phyloP scores from a whole-genome alignment of 2,329 filamentous ascomycete species.

The Catunica adiposa region DNA sequence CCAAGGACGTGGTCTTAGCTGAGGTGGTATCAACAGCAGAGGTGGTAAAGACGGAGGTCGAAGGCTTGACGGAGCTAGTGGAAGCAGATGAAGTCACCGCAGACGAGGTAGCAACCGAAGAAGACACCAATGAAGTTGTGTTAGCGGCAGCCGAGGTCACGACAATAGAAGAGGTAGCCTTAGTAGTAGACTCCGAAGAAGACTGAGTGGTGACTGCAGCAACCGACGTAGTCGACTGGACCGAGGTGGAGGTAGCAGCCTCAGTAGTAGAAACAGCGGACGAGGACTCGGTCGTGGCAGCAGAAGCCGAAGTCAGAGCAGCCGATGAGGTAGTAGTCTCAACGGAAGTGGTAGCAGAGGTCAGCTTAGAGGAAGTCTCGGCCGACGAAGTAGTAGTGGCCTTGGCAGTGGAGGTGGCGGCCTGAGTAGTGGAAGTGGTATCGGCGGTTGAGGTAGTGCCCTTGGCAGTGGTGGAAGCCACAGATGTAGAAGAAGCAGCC shows the following conservation, averaged over 20 bases:
- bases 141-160: background rate
- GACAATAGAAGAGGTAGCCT: background rate
- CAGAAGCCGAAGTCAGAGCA: background rate
- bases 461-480: no score
- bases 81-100: background rate
- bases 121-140: background rate
- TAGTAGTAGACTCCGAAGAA: background rate
- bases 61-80: background rate
- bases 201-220: background rate
- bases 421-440: background rate
- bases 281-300: conserved; percentile 5
- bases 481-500: conserved; percentile 5
- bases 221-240: background rate
- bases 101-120: background rate
- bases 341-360: background rate
- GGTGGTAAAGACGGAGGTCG: background rate
- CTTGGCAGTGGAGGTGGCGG: background rate
- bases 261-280: background rate
- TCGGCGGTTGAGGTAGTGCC: conserved; percentile 10
- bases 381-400: background rate
- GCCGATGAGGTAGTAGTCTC: background rate
- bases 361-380: background rate
- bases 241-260: background rate
- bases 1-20: no score
- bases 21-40: background rate